Evolutionary conservation across 2,329 filamentous ascomycete species (phyloP).

Genomic region (Apiospora pterosperma): DNA sequence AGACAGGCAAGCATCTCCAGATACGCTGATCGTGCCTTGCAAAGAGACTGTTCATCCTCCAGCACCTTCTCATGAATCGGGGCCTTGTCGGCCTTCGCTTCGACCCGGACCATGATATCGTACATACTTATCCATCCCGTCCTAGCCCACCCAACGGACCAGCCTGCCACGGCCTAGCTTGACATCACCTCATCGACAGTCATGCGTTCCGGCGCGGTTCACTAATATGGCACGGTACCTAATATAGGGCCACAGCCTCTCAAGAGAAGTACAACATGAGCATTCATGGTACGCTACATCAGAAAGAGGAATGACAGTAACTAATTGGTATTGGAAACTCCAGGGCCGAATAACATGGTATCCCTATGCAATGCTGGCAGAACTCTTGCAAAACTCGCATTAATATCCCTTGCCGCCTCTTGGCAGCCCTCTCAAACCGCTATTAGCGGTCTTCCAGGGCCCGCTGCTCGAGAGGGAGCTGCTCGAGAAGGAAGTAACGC

Average conservation of each 20-base stretch:
- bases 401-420: not conserved
- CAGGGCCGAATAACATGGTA: constrained; percentile 1
- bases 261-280: not conserved
- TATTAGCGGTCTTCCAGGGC: no score
- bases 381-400: not conserved
- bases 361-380: not conserved
- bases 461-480: not conserved
- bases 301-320: not conserved
- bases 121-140: not conserved
- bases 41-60: not conserved
- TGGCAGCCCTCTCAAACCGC: not conserved
- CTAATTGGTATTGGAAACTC: not conserved
- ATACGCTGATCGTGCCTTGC: not conserved
- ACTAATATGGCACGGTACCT: not conserved
- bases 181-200: not conserved
- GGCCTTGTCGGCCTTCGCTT: not conserved
- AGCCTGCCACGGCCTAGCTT: not conserved
- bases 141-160: no score
- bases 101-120: not conserved
- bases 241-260: not conserved
- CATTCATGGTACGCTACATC: not conserved
- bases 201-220: not conserved
- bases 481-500: not conserved
- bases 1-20: not conserved
- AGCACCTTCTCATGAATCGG: not conserved